Base-by-base conservation (phyloP, 176 grass and related monocot species). In the Cenchrus fungigraminus region DNA sequence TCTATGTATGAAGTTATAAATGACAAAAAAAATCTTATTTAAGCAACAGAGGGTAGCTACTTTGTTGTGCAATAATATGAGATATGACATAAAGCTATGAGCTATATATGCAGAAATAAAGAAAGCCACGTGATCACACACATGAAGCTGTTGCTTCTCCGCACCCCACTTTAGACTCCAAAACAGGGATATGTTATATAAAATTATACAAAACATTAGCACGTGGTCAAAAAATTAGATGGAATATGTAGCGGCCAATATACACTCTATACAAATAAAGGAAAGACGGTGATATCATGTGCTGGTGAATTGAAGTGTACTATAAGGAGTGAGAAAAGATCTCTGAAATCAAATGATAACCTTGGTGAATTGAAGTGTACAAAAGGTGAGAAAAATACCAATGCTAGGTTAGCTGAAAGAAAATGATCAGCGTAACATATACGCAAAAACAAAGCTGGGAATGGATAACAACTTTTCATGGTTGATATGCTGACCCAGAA, bases 61-160 rank as follows among this genome's bases (percentile, higher is more conserved):
- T 20, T 71, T 14, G 25, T 61, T 12, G 19, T 19, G 29, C 63
- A 77, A 40, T 60, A 47, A 46, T 79, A 76, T 71, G 65, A 1
- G 17, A 28, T 2, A 57, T 25, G 25, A 6, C 15, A 40, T 4
- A 40, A 40, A 40, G 34, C 25, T 25, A 25, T 25, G 25, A 67
- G 37, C 1, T 55, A 10, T 52, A 46, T 72, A 61, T 43, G 34
- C 29, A 62, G n/a, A 45, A 73, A 61, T 25, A 25, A 60, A 69
- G 5, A 71, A 90, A 70, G 47, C 51, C 9, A 73, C 9, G 13
- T 79, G 17, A 29, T 15, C 51, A 56, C 64, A 72, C 28, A 64
- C 43, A 73, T 51, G 5, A 72, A 63, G 9, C 51, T 32, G 32
- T 72, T 29, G n/a, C 6, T 67, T 57, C 46, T 81, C 25, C 31